Conservation (phyloP, 371 early-diverging fungal genomes). For the Mucor racemosus region DNA sequence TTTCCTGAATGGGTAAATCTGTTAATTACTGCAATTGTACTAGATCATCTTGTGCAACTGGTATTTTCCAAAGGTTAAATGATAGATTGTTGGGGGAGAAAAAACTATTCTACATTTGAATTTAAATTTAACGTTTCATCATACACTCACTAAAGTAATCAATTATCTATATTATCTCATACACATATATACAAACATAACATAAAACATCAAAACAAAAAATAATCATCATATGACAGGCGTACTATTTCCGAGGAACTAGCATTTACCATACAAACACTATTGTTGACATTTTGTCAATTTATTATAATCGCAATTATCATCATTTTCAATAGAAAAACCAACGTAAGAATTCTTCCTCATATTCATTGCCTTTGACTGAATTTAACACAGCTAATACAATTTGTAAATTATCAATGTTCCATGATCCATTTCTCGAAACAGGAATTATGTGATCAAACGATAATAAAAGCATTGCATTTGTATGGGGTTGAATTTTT, state of each 20-base stretch:
- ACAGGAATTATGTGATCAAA: slow-evolving; percentile 19
- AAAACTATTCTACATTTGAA: too few species aligned
- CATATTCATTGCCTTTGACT: slow-evolving; percentile 9
- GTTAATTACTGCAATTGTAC: not conserved
- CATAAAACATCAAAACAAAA: not conserved
- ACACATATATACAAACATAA: not conserved
- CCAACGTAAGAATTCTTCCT: slow-evolving; percentile 9
- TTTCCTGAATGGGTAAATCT: not conserved
- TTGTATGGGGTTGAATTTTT: not conserved
- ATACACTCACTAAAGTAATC: not conserved
- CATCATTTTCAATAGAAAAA: not conserved
- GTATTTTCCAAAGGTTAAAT: too few species aligned
- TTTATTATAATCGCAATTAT: not conserved
- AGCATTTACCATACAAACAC: not conserved
- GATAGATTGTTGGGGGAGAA: too few species aligned
- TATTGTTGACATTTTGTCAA: not conserved
- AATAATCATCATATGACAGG: not conserved
- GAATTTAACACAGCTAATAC: not conserved
- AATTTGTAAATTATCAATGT: slow-evolving; percentile 6
- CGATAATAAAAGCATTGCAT: not conserved
- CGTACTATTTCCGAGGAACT: not conserved
- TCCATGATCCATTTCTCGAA: not conserved
- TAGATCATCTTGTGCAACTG: not conserved
- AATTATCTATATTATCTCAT: not conserved
- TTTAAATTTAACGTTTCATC: not conserved